Evolutionary conservation across 352 stramenopile species (phyloP), one percentile per base, ranked within the genome.

Genomic region (Pilasporangium apinafurcum): DNA sequence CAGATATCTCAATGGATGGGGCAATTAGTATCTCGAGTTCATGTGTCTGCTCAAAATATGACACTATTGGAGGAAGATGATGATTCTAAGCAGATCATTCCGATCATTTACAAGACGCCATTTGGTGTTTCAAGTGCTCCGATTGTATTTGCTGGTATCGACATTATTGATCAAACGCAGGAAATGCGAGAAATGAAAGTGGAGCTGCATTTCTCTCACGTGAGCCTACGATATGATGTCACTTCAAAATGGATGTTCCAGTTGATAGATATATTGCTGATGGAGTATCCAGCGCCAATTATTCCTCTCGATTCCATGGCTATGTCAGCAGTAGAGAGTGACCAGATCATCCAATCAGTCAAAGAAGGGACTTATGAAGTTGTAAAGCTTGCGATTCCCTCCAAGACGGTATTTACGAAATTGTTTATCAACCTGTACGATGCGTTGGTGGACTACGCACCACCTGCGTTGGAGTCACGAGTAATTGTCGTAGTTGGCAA

Each of bases 171-270:
- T 32, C 73, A 90, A 41, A 90, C 83, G 8, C 83, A 91, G 53
- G 80, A 88, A 33, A 94, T 94, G 83, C 66, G 83, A 0, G 83
- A 94, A 35, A 92, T 91, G 65, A 91, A 87, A 49, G 71, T 91
- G 1, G 80, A 91, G 26, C 50, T 94, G n/a, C 78, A 94, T 27
- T 60, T 91, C 24, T 94, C 83, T 27, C 79, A 94, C 43, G 52
- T 88, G 18, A 92, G 76, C 48, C 60, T 87, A 45, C 75, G 83
- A 17, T 91, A 92, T 48, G 77, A 92, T 22, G 78, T 89, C 30
- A 59, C 65, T 3, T 92, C 83, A 9, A 88, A 82, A 50, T 94
- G 83, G 80, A 52, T 91, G 25, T 65, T 85, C 20, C 69, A 89
- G 49, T 63, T 90, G 49, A 56, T 87, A 4, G 71, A 89, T 29